These are phyloP conservation scores for Teratosphaeria pseudoeucalypti DNA, from an alignment of 2,329 filamentous ascomycete species.

Conservation along the genomic window DNA sequence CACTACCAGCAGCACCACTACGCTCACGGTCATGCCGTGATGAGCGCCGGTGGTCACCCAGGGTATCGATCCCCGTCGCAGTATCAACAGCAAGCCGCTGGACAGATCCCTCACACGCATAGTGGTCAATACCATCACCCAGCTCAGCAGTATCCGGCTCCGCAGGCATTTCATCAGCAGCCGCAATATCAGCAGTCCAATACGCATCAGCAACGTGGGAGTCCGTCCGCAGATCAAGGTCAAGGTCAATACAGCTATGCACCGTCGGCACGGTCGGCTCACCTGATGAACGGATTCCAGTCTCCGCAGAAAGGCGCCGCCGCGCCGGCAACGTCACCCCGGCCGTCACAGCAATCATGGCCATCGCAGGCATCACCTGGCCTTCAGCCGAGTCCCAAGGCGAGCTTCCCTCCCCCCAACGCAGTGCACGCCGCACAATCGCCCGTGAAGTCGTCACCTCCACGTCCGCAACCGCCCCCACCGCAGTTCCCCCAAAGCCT, in stretches of 20 bases:
- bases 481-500: constrained; percentile 1
- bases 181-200: background rate
- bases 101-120: background rate
- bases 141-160: constrained; percentile 4
- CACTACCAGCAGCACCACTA: constrained; percentile 23
- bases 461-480: constrained; percentile 1
- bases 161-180: constrained; percentile 12
- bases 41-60: constrained; percentile 16
- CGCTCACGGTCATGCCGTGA: constrained; percentile 24
- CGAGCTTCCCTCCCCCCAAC: constrained; percentile 20
- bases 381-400: constrained; percentile 18
- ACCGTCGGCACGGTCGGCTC: constrained; percentile 2
- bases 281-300: constrained; percentile 22
- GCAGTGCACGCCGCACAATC: constrained; percentile 14
- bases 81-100: constrained; percentile 5
- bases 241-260: constrained; percentile 1
- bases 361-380: constrained; percentile 9
- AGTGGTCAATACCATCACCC: constrained; percentile 1
- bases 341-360: background rate
- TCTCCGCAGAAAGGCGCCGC: constrained; percentile 16
- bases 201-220: constrained; percentile 1
- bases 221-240: constrained; percentile 2
- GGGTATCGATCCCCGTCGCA: constrained; percentile 7
- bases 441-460: constrained; percentile 23
- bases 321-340: constrained; percentile 7